A percentile compares a stretch with the other conserved stretches of the same genome.
These are phyloP conservation scores for Auricularia sp. DNA, from an alignment of 768 basidiomycete genomes.

Conservation along the genomic window DNA sequence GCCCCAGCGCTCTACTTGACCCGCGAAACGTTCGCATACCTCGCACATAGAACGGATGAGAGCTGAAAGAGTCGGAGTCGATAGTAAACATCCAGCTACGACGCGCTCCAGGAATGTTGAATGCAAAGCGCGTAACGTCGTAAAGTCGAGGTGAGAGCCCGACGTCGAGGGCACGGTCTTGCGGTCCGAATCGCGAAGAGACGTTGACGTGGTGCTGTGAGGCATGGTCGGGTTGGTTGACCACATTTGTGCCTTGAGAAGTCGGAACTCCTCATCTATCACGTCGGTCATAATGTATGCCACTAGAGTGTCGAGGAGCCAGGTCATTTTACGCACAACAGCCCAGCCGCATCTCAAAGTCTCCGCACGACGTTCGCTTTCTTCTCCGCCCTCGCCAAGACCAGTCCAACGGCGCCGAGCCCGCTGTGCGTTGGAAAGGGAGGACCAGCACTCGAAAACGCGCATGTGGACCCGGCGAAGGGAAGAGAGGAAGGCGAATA, in stretches of 20 bases:
- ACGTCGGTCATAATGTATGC: slow-evolving; percentile 89
- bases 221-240: background rate
- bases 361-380: slow-evolving; percentile 50
- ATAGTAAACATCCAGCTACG: slow-evolving; percentile 68
- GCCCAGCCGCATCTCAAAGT: slow-evolving; percentile 80
- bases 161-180: slow-evolving; percentile 14
- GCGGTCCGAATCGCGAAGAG: background rate
- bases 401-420: slow-evolving; percentile 80
- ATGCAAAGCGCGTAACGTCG: slow-evolving; percentile 75
- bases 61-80: slow-evolving; percentile 50
- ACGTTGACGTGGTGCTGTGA: background rate
- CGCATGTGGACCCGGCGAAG: slow-evolving; percentile 75
- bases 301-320: slow-evolving; percentile 79
- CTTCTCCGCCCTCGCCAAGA: slow-evolving; percentile 77
- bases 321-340: slow-evolving; percentile 77
- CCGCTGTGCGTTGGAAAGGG: slow-evolving; percentile 77
- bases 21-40: slow-evolving; percentile 79
- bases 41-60: slow-evolving; percentile 68
- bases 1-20: slow-evolving; percentile 84
- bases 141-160: slow-evolving; percentile 61
- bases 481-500: slow-evolving; percentile 78
- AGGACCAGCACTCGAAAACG: slow-evolving; percentile 74
- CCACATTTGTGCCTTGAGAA: slow-evolving; percentile 50
- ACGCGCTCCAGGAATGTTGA: slow-evolving; percentile 71
- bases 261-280: slow-evolving; percentile 71